These are phyloP conservation scores for Gloeostereum incarnatum DNA, from an alignment of 768 basidiomycete species.

Conservation along the genomic window DNA sequence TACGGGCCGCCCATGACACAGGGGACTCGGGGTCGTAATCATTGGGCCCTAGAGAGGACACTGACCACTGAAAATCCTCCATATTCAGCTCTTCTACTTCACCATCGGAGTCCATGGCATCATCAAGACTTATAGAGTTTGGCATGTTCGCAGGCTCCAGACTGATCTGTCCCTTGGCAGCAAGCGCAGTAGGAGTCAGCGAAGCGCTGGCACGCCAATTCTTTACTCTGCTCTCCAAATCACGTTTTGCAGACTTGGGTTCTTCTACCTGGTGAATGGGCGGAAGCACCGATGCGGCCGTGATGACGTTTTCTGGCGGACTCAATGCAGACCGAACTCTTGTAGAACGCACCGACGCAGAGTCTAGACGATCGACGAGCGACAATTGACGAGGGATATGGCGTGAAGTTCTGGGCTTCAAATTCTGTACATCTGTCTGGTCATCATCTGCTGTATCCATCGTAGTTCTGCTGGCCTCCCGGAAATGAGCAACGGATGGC, in stretches of 20 bases:
- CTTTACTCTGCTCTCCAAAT: conserved; percentile 48
- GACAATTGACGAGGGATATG: conserved; percentile 62
- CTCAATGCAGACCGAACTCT: conserved; percentile 13
- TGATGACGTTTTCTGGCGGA: conserved; percentile 17
- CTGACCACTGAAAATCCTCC: conserved; percentile 63
- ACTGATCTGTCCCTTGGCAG: conserved; percentile 37
- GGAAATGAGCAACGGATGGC: conserved; percentile 40
- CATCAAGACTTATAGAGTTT: conserved; percentile 27
- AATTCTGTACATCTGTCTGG: conserved; percentile 20
- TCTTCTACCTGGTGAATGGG: conserved; percentile 58
- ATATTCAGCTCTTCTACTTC: conserved; percentile 43
- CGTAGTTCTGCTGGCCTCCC: conserved; percentile 44
- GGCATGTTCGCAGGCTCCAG: conserved; percentile 45
- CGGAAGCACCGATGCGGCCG: conserved; percentile 31
- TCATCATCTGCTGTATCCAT: conserved; percentile 31
- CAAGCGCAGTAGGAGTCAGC: conserved; percentile 36
- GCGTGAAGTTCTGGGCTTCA: conserved; percentile 23
- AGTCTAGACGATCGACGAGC: conserved; percentile 56
- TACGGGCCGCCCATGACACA: conserved; percentile 21
- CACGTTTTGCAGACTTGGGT: conserved; percentile 39
- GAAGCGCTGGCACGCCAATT: conserved; percentile 59
- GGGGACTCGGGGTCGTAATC: conserved; percentile 31
- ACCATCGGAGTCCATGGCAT: conserved; percentile 13
- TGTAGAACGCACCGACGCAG: conserved; percentile 24
- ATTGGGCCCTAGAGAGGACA: conserved; percentile 58